Base-by-base conservation (phyloP, 805 yeast species). In the Wickerhamomyces tratensis region DNA sequence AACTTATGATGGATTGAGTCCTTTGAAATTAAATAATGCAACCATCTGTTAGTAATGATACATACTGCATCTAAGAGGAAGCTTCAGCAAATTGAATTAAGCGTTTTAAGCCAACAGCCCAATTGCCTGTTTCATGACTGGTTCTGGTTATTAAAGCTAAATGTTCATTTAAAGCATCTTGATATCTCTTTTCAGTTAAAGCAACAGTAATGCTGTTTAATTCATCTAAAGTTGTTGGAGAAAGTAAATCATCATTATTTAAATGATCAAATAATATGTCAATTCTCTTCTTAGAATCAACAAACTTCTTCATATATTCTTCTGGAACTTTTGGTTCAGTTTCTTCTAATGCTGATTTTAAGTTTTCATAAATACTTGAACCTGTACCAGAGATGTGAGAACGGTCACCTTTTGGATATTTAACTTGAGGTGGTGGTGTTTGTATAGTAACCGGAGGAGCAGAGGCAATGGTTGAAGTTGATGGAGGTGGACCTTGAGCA, bases 81-180 rank as follows among this genome's bases (percentile, higher is more conserved):
- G 69, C 79, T 51, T 74, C 77, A 13, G 70, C 77, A 74, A 93
- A 86, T 48, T 82, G 82, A 47, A 91, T 78, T 48, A 93, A 72
- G 52, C 97, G 78, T 62, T 83, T 87, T 39, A 93, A 82, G 52
- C 98, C 98, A 31, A 84, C 77, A 67, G 84, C 76, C 98, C 98
- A 93, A 54, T 82, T 79, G 12, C 95, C 96, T 49, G 83, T 77
- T 61, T 89, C 95, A 25, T 73, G 76, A 25, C 81, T 72, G 47
- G 76, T 72, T 34, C 75, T 72, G 7, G 86, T 72, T 25, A 83
- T 75, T 46, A 93, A 72, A 41, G 77, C 76, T 33, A 69, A 59
- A 47, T 76, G 77, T 33, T 76, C 51, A 2, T 70, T 61, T 41
- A 71, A 62, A 1, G 98, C 97, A 13, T 65, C 65, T 5, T 62